Conservation (phyloP, 2,329 filamentous ascomycete genomes). For the Spiromastix sp. region DNA sequence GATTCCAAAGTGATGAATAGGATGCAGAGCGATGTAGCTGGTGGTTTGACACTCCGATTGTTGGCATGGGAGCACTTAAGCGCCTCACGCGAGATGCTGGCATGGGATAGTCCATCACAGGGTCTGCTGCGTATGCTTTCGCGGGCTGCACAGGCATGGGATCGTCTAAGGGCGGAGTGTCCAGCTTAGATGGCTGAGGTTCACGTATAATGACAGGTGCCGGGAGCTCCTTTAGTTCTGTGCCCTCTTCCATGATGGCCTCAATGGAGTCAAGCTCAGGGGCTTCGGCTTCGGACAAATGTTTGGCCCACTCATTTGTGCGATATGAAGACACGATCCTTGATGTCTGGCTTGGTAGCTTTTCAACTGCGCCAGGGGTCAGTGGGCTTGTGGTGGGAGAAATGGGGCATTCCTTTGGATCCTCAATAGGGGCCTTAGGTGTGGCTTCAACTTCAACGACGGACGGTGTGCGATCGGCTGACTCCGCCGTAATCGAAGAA, state of each 20-base stretch:
- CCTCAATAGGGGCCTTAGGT: background rate
- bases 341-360: conserved; percentile 61
- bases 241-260: too few relatives aligned
- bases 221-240: conserved; percentile 37
- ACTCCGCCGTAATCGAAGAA: too few relatives aligned
- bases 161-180: too few relatives aligned
- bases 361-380: conserved; percentile 35
- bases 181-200: conserved; percentile 59
- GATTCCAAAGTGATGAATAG: too few relatives aligned
- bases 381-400: conserved; percentile 13
- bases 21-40: too few relatives aligned
- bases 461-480: background rate
- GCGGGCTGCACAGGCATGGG: too few relatives aligned
- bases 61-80: background rate
- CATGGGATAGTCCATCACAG: too few relatives aligned
- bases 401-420: conserved; percentile 5
- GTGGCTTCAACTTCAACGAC: background rate
- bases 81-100: too few relatives aligned
- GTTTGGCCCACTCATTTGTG: conserved; percentile 95
- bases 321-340: conserved; percentile 72
- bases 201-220: conserved; percentile 55
- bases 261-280: too few relatives aligned
- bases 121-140: too few relatives aligned
- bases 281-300: conserved; percentile 64
- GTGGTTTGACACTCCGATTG: background rate